Base-by-base conservation (phyloP, 352 stramenopile genomes). In the Globisporangium okanoganense region DNA sequence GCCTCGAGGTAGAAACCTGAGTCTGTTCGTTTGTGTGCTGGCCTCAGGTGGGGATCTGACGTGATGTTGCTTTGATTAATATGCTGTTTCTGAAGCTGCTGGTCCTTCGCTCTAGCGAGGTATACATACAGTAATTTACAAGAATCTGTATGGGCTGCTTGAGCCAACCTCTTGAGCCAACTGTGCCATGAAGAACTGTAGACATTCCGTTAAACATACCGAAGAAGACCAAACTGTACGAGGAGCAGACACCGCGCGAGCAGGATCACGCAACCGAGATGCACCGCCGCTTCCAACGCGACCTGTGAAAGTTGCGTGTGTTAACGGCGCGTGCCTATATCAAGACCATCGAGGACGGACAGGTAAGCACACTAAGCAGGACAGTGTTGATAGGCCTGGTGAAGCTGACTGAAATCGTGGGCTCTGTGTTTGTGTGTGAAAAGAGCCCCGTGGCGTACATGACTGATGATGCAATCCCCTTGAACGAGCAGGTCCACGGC, bases 221-320 rank as follows among this genome's bases (percentile, higher is more conserved):
- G 0, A 97, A 97, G 73, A 97, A 97, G 55, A 98, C 92, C n/a
- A 96, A 95, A 36, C 64, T 98, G 50, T 98, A 96, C 65, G 89
- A 97, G 25, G 92, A 98, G 62, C 89, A 97, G 64, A 96, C 91
- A 13, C 87, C 97, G 61, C 83, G 92, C 8, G 91, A 97, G 63
- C 80, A 88, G 31, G 85, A 97, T 50, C 82, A 96, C 54, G 87
- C 87, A 4, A 88, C 72, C 13, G 92, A 97, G 63, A 97, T 98
- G 80, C 91, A 98, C 61, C 81, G 87, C 29, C 83, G 91, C 52
- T 98, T 97, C 58, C 92, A 98, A 66, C 76, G 87, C 25, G 87
- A 97, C 40, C 67, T 98, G 29, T 96, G 88, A 70, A 95, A 95
- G 47, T 65, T 97, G 13, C 83, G 92, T 0, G 72, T 97, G 38